Evolutionary conservation across 2,329 filamentous ascomycete genomes (phyloP).

Genomic region (Xylaria arbuscula): DNA sequence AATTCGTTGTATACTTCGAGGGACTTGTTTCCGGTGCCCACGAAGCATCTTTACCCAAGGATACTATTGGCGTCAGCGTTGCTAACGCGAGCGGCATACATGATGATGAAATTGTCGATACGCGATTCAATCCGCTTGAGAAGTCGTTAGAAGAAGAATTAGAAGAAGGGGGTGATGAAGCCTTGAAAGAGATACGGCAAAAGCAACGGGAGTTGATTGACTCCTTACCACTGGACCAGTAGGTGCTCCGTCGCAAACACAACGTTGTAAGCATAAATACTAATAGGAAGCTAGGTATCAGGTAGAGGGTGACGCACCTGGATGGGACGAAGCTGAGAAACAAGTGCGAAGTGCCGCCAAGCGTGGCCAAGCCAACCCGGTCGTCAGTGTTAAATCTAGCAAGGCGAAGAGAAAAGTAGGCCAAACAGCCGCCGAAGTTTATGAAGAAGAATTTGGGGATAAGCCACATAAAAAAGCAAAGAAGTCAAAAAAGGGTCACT

Average conservation of each 20-base stretch:
- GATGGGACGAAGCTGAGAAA: slow-evolving; percentile 78
- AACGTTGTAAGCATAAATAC: slow-evolving; percentile 25
- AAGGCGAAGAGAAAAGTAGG: slow-evolving; percentile 80
- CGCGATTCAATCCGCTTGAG: slow-evolving; percentile 76
- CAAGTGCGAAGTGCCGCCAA: slow-evolving; percentile 71
- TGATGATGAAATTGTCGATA: slow-evolving; percentile 74
- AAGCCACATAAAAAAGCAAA: slow-evolving; percentile 61
- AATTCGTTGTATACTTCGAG: slow-evolving; percentile 83
- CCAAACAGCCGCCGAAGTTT: slow-evolving; percentile 69
- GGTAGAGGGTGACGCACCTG: slow-evolving; percentile 70
- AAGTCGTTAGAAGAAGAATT: slow-evolving; percentile 82
- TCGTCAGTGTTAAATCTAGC: slow-evolving; percentile 84
- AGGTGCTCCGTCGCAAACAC: slow-evolving; percentile 53
- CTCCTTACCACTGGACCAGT: slow-evolving; percentile 88
- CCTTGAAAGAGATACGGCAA: slow-evolving; percentile 75
- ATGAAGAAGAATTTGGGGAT: slow-evolving; percentile 68
- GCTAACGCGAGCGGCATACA: slow-evolving; percentile 72
- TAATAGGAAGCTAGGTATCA: slow-evolving; percentile 64
- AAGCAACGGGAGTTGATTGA: slow-evolving; percentile 91
- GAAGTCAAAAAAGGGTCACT: slow-evolving; percentile 62
- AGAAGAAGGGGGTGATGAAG: slow-evolving; percentile 82
- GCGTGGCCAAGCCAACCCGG: slow-evolving; percentile 67
- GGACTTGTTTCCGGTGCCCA: slow-evolving; percentile 79
- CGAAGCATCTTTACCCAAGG: slow-evolving; percentile 71
- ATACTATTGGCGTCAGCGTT: slow-evolving; percentile 67